Percentiles rank a stretch among this genome's conserved stretches.
These are phyloP conservation scores for Phytophthora uliginosa DNA, from an alignment of 352 stramenopile genomes.

Conservation along the genomic window DNA sequence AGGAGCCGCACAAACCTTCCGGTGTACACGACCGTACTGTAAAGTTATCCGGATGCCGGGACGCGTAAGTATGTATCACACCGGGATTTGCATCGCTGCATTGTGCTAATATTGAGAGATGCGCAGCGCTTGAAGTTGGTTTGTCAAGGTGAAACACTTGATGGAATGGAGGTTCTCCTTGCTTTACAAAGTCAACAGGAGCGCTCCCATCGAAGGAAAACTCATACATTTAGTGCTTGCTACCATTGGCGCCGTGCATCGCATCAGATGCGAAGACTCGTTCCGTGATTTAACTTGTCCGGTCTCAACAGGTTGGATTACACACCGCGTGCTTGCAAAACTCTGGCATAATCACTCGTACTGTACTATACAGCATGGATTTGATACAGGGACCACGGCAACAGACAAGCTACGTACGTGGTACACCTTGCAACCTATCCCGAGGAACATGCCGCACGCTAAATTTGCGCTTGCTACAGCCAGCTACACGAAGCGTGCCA, in stretches of 20 bases:
- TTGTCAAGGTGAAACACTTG: background rate
- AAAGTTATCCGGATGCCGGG: background rate
- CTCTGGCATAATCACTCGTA: background rate
- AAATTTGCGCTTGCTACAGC: background rate
- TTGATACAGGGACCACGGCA: background rate
- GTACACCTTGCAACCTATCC: background rate
- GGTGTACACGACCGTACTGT: too few relatives aligned
- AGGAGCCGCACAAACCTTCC: too few relatives aligned
- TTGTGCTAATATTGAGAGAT: conserved; percentile 7
- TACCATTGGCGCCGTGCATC: background rate
- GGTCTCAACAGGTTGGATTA: background rate
- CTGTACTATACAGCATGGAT: background rate
- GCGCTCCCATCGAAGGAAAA: background rate
- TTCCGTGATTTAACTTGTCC: background rate
- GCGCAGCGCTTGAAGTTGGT: background rate
- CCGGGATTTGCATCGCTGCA: conserved; percentile 19
- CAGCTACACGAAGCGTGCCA: background rate
- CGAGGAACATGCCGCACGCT: background rate
- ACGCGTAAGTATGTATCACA: conserved; percentile 4
- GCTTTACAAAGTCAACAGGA: background rate
- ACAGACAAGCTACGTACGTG: background rate
- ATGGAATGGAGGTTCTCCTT: background rate
- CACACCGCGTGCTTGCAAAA: background rate
- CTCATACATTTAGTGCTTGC: background rate
- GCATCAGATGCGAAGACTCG: background rate